Base-by-base conservation (phyloP, 164 flowering plant genomes). In the Vitis rotundifolia region DNA sequence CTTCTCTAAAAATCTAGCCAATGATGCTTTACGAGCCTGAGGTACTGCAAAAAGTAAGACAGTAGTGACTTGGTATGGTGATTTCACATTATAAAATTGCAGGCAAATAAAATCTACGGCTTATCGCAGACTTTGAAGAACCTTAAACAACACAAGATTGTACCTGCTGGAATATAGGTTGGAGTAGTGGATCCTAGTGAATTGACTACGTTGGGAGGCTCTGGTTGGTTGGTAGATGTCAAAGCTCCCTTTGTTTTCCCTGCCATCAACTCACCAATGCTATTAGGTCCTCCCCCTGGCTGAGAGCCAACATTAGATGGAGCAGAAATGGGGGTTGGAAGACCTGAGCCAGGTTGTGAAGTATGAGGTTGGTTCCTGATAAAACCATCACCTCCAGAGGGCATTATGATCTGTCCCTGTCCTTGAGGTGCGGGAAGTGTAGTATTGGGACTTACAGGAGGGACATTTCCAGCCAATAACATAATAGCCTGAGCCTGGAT, bases 1-100 rank as follows among this genome's bases (percentile, higher is more conserved):
- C 78, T 84, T 86, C 86, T 86, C 89, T 48, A 86, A 68, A 65
- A 86, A 86, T 18, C 87, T 76, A 69, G 89, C 89, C 83, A 86
- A 73, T 59, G 89, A 86, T 69, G 87, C 87, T 75, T 83, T 84
- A 1, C 89, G 87, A 59, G 81, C 78, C 71, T 86, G 89, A 59
- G 89, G 89, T n/a, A 59, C 89, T 77, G 85, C 56, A 64, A 63
- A 62, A 49, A 71, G 11, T 26, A 54, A 22, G 22, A 51, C n/a
- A 5, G 7, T 37, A 37, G 7, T 37, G 8, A 13, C n/a, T 53
- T 53, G 15, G 5, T 53, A 53, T 11, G 56, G 11, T 3, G 5
- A 11, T 13, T 53, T 53, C 56, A 53, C 5, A 3, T 53, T 14
- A 53, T 2, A 53, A 22, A 22, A 37, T 4, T 37, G 44, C 44